phyloP scores from a whole-genome alignment of 2,329 filamentous ascomycete species.

The Cladosporium sp. region DNA sequence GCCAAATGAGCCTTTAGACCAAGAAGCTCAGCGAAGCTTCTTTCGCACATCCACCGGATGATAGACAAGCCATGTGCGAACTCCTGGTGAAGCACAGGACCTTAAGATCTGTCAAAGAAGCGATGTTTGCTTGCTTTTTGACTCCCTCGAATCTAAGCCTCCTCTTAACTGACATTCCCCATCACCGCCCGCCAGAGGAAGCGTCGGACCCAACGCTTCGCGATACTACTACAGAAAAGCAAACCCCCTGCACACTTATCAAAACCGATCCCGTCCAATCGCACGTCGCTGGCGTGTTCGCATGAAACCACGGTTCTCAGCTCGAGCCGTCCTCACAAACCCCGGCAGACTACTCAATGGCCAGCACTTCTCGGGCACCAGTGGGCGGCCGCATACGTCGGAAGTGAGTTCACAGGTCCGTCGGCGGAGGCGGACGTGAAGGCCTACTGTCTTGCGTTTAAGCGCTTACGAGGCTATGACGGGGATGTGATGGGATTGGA shows the following conservation, averaged over 20 bases:
- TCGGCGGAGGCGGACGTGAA: slow-evolving; percentile 6
- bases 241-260: not conserved
- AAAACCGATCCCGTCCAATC: not conserved
- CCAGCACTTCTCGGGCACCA: not conserved
- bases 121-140: not conserved
- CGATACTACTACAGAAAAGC: not conserved
- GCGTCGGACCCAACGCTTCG: not conserved
- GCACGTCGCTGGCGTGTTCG: not conserved
- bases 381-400: slow-evolving; percentile 11
- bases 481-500: not conserved
- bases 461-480: not conserved
- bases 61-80: not conserved
- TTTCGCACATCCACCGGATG: not conserved
- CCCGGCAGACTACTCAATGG: not conserved
- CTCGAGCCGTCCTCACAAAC: not conserved
- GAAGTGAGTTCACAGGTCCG: not conserved
- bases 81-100: not conserved
- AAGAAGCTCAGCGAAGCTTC: not conserved
- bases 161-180: no score
- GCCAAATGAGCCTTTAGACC: not conserved
- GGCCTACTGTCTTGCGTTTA: not conserved
- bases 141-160: not conserved
- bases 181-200: not conserved
- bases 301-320: not conserved
- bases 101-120: no score